phyloP scores from a whole-genome alignment of 2,329 filamentous ascomycete species.

The Calonectria ilicicola region DNA sequence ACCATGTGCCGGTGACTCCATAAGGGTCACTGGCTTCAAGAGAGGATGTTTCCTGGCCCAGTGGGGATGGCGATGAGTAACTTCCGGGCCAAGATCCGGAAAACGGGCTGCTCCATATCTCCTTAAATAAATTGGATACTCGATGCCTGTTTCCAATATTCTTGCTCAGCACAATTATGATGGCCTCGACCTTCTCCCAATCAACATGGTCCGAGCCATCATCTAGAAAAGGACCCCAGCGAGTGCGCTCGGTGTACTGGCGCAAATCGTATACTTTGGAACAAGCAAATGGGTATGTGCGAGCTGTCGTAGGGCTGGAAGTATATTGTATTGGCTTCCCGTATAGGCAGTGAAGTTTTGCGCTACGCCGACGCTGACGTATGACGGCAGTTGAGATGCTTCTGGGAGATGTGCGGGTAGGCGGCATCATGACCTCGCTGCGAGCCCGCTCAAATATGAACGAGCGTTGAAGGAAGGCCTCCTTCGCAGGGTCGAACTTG shows the following conservation, averaged over 20 bases:
- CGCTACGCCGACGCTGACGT: conserved; percentile 75
- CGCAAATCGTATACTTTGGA: conserved; percentile 81
- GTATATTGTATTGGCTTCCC: conserved; percentile 67
- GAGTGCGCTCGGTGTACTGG: conserved; percentile 69
- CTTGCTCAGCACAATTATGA: conserved; percentile 75
- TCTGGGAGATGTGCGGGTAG: conserved; percentile 46
- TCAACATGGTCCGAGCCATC: conserved; percentile 74
- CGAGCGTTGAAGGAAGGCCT: conserved; percentile 73
- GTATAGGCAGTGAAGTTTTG: conserved; percentile 77
- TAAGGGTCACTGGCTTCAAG: conserved; percentile 75
- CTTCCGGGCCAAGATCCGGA: conserved; percentile 65
- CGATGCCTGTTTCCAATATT: conserved; percentile 68
- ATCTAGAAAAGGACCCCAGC: conserved; percentile 79
- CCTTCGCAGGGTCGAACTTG: conserved; percentile 61
- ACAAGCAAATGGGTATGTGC: conserved; percentile 71
- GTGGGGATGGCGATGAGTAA: conserved; percentile 53
- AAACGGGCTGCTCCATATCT: conserved; percentile 69
- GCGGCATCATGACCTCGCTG: conserved; percentile 43
- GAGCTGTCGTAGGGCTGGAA: conserved; percentile 48
- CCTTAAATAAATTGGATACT: conserved; percentile 59
- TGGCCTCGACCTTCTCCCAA: conserved; percentile 84
- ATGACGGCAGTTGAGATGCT: conserved; percentile 35
- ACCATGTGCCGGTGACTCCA: conserved; percentile 77
- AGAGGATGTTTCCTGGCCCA: conserved; percentile 49
- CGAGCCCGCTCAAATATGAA: conserved; percentile 71